phyloP scores from a whole-genome alignment of 2,329 filamentous ascomycete genomes.

The Neurospora sp. region DNA sequence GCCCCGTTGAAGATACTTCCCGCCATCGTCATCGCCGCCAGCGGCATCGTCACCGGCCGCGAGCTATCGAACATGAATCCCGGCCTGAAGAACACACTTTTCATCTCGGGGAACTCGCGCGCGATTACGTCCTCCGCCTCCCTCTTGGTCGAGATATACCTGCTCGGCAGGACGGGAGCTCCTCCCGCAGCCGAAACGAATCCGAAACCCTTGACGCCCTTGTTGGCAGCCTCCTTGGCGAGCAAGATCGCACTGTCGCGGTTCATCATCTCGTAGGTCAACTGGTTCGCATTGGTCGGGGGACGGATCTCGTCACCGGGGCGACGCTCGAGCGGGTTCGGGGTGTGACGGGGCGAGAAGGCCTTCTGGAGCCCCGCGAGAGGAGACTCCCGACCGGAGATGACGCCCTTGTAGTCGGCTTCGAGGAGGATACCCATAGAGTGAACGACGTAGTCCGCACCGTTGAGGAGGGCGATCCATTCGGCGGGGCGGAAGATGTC shows the following conservation, averaged over 20 bases:
- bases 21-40: constrained; percentile 67
- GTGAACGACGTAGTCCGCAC: constrained; percentile 80
- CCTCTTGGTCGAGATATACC: constrained; percentile 87
- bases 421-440: constrained; percentile 93
- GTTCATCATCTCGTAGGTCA: constrained; percentile 98
- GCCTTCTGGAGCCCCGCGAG: constrained; percentile 67
- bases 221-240: constrained; percentile 61
- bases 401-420: constrained; percentile 91
- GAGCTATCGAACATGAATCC: constrained; percentile 85
- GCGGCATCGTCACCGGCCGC: constrained; percentile 69
- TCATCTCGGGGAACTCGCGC: constrained; percentile 61
- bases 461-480: constrained; percentile 66
- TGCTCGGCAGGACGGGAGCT: constrained; percentile 68
- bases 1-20: constrained; percentile 68
- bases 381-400: constrained; percentile 77
- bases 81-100: constrained; percentile 72
- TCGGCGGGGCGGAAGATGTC: constrained; percentile 76
- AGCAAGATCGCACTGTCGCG: constrained; percentile 77
- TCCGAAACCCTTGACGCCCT: constrained; percentile 60
- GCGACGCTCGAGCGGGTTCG: constrained; percentile 58
- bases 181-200: constrained; percentile 86
- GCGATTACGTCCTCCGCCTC: constrained; percentile 75
- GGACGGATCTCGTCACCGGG: constrained; percentile 40
- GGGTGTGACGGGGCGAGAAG: constrained; percentile 56
- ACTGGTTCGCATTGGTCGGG: constrained; percentile 32